Base-by-base conservation (phyloP, 768 basidiomycete species). In the Termitomyces sp. region DNA sequence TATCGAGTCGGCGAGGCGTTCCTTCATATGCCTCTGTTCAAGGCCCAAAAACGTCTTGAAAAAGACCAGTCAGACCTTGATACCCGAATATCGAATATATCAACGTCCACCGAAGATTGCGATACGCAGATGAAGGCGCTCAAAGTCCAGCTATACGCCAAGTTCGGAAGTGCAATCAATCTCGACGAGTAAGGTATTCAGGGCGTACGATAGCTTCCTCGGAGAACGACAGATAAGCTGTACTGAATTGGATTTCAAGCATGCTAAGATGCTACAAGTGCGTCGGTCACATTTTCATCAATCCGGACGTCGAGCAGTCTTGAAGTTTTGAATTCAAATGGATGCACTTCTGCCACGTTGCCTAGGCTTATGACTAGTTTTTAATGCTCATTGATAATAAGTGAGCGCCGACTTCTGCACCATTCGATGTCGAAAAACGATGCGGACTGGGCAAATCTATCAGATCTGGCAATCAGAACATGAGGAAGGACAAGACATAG, bases 151-250 rank as follows among this genome's bases (percentile, higher is more conserved):
- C 67, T 94, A 54, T 97, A 97, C 66, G 91, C 90, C 28, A 95
- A 94, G 71, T 98, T 98, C 67, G 94, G 94, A 19, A 83, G 80
- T 42, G 89, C 94, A 40, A 96, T 96, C 71, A 97, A 97, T 70
- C 81, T 97, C 46, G 94, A 96, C 68, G 91, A 90, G 66, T 89
- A 70, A 51, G n/a, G 44, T 11, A 37, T 10, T 9, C 5, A 30
- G 17, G 23, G 23, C 47, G 30, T 41, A 47, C 44, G 45, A 52
- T 28, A 50, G 50, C 37, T 37, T 37, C 19, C 1, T 8, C 11
- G 26, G 30, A 3, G 19, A 50, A 37, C 15, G 31, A 41, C 15
- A 26, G 9, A 50, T 17, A 5, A 9, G 23, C 23, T 38, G 37
- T 15, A 28, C 17, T 7, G 15, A 44, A 45, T 45, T 8, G 23